phyloP scores from a whole-genome alignment of 106 monocot species.

The Xerophyta viscosa region DNA sequence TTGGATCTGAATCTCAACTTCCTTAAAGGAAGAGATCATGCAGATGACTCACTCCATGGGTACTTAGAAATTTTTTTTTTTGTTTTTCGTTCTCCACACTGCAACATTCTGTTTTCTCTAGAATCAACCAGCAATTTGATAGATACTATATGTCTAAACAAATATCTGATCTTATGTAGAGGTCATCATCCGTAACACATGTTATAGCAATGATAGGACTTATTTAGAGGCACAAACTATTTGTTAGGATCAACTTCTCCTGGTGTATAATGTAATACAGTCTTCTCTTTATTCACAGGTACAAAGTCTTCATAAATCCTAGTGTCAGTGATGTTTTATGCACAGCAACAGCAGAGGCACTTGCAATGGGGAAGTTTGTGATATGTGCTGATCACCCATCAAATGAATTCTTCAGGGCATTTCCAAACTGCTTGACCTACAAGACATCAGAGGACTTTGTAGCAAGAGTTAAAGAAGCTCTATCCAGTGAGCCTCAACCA shows the following conservation, averaged over 20 bases:
- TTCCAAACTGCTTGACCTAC: constrained; percentile 94
- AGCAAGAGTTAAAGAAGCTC: constrained; percentile 63
- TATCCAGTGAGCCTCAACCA: constrained; percentile 66
- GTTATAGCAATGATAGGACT: no score
- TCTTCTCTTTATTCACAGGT: constrained; percentile 30
- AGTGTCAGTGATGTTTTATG: constrained; percentile 96
- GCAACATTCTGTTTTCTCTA: background rate
- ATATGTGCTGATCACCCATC: constrained; percentile 98
- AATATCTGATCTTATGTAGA: no score
- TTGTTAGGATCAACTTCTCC: no score
- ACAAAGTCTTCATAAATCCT: constrained; percentile 96
- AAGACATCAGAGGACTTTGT: constrained; percentile 85
- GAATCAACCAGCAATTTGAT: no score
- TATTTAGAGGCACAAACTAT: no score
- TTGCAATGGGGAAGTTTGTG: constrained; percentile 99
- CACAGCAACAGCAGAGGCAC: constrained; percentile 97
- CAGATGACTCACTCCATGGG: constrained; percentile 94
- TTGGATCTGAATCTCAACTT: constrained; percentile 83
- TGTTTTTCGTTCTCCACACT: background rate
- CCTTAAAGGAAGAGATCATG: constrained; percentile 92
- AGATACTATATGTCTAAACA: no score
- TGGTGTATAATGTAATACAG: no score
- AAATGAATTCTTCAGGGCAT: constrained; percentile 87
- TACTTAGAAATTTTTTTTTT: constrained; percentile 5
- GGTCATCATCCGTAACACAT: no score